Percentiles rank a stretch among this genome's conserved stretches.
phyloP scores from a whole-genome alignment of 192 early-diverging fungal species.

The Allomyces arbusculus region DNA sequence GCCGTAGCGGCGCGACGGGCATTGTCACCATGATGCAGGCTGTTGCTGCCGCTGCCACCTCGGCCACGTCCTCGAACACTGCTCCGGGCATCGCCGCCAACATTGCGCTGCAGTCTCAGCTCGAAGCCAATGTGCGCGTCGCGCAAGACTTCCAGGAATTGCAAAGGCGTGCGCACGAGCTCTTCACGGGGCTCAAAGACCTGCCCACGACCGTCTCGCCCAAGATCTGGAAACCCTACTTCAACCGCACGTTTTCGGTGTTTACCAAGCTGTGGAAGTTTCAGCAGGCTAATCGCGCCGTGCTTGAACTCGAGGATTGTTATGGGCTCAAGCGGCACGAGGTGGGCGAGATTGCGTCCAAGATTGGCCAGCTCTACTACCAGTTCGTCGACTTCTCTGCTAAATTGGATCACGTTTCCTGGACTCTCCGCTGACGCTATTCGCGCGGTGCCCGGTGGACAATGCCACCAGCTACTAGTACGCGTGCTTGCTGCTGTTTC shows the following conservation, averaged over 20 bases:
- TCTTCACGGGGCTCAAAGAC: not conserved
- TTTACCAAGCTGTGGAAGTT: slow-evolving; percentile 95
- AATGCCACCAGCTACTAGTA: no score
- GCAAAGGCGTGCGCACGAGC: not conserved
- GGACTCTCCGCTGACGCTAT: no score
- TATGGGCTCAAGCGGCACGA: slow-evolving; percentile 94
- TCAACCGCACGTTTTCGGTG: slow-evolving; percentile 93
- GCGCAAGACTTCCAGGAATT: not conserved
- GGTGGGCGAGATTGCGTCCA: slow-evolving; percentile 93
- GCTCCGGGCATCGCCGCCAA: no score
- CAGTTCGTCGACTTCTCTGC: slow-evolving; percentile 31
- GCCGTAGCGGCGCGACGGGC: no score
- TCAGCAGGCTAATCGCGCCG: slow-evolving; percentile 66
- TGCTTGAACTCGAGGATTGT: slow-evolving; percentile 68
- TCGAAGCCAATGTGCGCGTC: not conserved
- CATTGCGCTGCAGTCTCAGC: no score
- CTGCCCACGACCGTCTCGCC: not conserved
- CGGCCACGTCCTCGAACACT: no score
- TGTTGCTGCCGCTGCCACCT: no score
- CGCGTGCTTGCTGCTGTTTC: no score
- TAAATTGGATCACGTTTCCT: slow-evolving; percentile 11
- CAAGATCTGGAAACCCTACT: slow-evolving; percentile 57
- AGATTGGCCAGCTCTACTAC: slow-evolving; percentile 84
- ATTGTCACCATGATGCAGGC: no score
- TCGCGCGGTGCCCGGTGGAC: no score